A percentile compares a stretch with the other conserved stretches of the same genome.
phyloP scores from a whole-genome alignment of 78 protist species.

The Protostelium mycophagum region DNA sequence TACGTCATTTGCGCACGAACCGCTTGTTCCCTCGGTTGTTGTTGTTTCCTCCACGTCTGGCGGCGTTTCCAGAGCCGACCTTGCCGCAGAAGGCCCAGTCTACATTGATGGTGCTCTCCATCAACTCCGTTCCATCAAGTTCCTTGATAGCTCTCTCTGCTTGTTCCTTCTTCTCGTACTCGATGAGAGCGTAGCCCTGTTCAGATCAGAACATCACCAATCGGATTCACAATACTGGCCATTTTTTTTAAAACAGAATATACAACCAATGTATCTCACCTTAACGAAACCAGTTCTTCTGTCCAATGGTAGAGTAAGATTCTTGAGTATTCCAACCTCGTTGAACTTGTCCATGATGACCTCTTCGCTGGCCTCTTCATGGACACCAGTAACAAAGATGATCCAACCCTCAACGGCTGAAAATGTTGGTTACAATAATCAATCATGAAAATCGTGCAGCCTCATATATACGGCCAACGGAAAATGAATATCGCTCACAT shows the following conservation, averaged over 20 bases:
- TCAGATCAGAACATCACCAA: neutral
- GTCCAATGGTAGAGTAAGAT: conserved; percentile 84
- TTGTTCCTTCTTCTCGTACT: conserved; percentile 54
- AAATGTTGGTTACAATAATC: too few species aligned
- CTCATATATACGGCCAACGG: neutral
- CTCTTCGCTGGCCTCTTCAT: conserved; percentile 89
- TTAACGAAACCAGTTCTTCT: conserved; percentile 87
- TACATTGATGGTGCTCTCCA: conserved; percentile 25
- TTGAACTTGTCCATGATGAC: conserved; percentile 73
- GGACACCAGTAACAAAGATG: conserved; percentile 71
- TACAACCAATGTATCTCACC: conserved; percentile 10
- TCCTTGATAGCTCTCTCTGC: conserved; percentile 70
- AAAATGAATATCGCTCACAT: neutral
- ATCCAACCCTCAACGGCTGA: conserved; percentile 91
- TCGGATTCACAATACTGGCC: neutral
- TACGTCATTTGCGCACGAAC: neutral
- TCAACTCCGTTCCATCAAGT: conserved; percentile 47
- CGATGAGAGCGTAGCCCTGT: conserved; percentile 80
- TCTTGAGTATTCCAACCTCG: conserved; percentile 82
- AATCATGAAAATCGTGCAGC: neutral
- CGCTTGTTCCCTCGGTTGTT: neutral
- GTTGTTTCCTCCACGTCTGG: neutral
- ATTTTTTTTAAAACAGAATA: neutral
- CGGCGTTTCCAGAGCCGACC: neutral
- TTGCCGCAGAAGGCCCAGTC: conserved; percentile 58